A percentile compares a stretch with the other conserved stretches of the same genome.
Conservation (phyloP, 2,329 filamentous ascomycete species). For the Trichoderma koningiopsis region DNA sequence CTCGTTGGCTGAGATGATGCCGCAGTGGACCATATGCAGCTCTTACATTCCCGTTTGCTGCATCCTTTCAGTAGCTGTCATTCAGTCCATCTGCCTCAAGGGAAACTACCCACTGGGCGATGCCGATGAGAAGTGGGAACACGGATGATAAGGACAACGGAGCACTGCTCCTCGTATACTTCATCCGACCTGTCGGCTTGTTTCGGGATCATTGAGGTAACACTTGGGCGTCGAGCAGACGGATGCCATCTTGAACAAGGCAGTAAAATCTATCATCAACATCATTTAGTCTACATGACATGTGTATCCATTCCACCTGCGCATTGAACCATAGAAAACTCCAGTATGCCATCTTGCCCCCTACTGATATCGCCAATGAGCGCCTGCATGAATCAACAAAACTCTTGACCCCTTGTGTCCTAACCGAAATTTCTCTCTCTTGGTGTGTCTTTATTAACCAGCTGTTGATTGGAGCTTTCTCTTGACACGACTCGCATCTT, state of each 20-base stretch:
- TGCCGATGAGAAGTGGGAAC: background rate
- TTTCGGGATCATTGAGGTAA: background rate
- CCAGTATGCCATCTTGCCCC: background rate
- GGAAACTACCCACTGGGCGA: conserved; percentile 5
- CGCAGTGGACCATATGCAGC: conserved; percentile 2
- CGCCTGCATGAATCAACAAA: conserved; percentile 12
- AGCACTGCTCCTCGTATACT: background rate
- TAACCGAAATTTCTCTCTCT: background rate
- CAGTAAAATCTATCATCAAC: background rate
- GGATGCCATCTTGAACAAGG: background rate
- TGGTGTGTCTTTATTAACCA: background rate
- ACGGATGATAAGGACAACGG: background rate
- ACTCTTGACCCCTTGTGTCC: background rate
- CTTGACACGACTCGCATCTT: background rate
- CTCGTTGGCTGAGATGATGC: background rate
- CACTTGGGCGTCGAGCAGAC: conserved; percentile 19
- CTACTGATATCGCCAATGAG: conserved; percentile 11
- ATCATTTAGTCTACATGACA: conserved; percentile 17
- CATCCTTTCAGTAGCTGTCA: conserved; percentile 16
- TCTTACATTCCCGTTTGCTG: conserved; percentile 14
- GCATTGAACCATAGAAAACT: conserved; percentile 21
- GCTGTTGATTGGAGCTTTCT: background rate
- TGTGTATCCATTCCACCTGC: conserved; percentile 9
- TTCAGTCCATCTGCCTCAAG: background rate
- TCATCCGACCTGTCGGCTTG: conserved; percentile 10